Evolutionary conservation across 768 basidiomycete species (phyloP), one percentile per base, ranked within the genome.

Genomic region (Xerocomus spinulosus): DNA sequence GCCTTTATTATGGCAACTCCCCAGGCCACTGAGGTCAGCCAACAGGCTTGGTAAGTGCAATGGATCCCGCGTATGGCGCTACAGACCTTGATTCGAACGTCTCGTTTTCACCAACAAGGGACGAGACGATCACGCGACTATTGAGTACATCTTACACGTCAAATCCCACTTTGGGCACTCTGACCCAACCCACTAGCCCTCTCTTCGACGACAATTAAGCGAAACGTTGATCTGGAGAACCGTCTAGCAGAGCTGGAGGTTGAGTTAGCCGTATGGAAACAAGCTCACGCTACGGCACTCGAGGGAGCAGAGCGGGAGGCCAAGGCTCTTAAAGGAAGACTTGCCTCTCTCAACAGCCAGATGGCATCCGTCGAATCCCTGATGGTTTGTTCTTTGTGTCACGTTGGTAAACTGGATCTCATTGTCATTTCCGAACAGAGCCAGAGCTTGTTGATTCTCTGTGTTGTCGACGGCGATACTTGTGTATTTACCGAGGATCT

Each of bases 381-480:
- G 60, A 73, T 70, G 68, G 71, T 70, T 13, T 28, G 62, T 49
- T 17, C 42, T 3, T 24, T 9, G 24, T 26, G 18, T 9, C 34
- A 29, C 14, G 1, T 26, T 7, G 21, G 32, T 14, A 5, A 17
- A 15, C 9, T 35, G 28, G 5, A 35, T 46, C 39, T 58, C 47
- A 54, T 34, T 24, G 4, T 51, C 26, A 3, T 21, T 34, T 35
- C 40, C 17, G 43, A 47, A 47, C 65, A 85, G 81, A 78, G 73
- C 54, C 80, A 81, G 66, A 75, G 77, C 54, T 78, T 84, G 35
- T 76, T 88, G 56, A 81, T 89, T 50, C 74, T 87, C 54, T 86
- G 85, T 59, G 77, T 85, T 53, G 74, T 90, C 57, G 83, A 89
- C 56, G 87, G 84, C 32, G 81, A 87, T 61, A 77, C 79, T 40